These are phyloP conservation scores for Priceomyces haplophilus DNA, from an alignment of 805 yeast species.

Conservation along the genomic window DNA sequence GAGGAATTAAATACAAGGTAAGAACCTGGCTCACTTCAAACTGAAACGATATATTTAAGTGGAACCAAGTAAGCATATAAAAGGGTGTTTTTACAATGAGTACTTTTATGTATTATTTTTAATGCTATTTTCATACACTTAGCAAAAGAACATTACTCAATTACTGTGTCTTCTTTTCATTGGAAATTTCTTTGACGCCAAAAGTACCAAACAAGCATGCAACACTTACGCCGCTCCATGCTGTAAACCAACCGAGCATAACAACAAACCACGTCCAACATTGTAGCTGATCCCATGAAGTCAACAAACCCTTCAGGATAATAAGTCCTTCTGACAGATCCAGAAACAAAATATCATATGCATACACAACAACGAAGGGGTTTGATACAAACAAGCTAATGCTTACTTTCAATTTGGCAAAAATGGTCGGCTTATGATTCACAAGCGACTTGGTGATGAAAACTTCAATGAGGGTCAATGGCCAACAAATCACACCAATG, in stretches of 20 bases:
- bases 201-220: conserved; percentile 31
- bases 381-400: conserved; percentile 44
- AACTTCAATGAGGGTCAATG: conserved; percentile 61
- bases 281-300: conserved; percentile 65
- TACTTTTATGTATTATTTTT: background rate
- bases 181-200: conserved; percentile 3
- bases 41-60: too few relatives aligned
- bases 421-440: background rate
- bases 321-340: conserved; percentile 32
- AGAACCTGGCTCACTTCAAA: too few relatives aligned
- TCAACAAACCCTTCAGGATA: conserved; percentile 50
- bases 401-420: conserved; percentile 21
- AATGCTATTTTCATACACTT: background rate
- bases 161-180: conserved; percentile 3
- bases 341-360: conserved; percentile 27
- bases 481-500: conserved; percentile 70
- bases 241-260: conserved; percentile 76
- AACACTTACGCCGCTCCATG: conserved; percentile 54
- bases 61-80: too few relatives aligned
- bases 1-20: too few relatives aligned
- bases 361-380: conserved; percentile 43
- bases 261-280: conserved; percentile 86
- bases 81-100: too few relatives aligned
- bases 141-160: background rate
- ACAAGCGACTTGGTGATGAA: conserved; percentile 14